Evolutionary conservation across 2,329 filamentous ascomycete species (phyloP), one percentile per base, ranked within the genome.

Genomic region (Fusarium nurragi): DNA sequence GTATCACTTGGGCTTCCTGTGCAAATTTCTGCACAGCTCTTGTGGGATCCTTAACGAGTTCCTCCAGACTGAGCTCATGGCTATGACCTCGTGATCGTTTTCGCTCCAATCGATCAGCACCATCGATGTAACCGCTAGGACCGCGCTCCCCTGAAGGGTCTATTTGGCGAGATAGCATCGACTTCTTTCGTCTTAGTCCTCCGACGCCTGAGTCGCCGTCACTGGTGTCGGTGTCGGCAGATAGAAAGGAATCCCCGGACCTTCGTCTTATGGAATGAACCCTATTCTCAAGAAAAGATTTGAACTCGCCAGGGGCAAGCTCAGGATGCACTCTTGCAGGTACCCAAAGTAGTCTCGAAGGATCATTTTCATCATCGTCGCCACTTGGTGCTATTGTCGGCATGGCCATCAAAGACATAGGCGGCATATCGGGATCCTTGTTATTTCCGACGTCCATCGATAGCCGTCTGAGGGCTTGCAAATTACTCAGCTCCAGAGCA

Each of bases 321-420:
- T 99, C 95, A 1, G 95, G 95, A 72, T 99, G 95, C 25, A 99
- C 85, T 57, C 93, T 88, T 22, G 95, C 95, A 6, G 95, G 95
- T 7, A 99, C 95, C 95, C 95, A 99, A 67, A 98, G 91, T 58
- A 98, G 80, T 63, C 93, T 87, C 3, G 94, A 93, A 9, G 93
- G 88, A 74, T 98, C 94, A 70, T 93, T 90, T 75, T 97, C 93
- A 71, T 96, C 90, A 64, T 92, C 90, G 60, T 87, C 86, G 28
- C 88, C 86, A 4, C 84, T 88, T 2, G 92, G 91, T 18, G 91
- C 90, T 64, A 90, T 85, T 18, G 90, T 84, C 4, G 91, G 89
- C 79, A 92, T 89, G 38, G 90, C 86, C 73, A 91, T 86, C 36
- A 88, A 79, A 6, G 85, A 85, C 74, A 88, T 82, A 3, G 90